Evolutionary conservation across 352 stramenopile species (phyloP), one percentile per base, ranked within the genome.

Genomic region (Phytopythium vexans): DNA sequence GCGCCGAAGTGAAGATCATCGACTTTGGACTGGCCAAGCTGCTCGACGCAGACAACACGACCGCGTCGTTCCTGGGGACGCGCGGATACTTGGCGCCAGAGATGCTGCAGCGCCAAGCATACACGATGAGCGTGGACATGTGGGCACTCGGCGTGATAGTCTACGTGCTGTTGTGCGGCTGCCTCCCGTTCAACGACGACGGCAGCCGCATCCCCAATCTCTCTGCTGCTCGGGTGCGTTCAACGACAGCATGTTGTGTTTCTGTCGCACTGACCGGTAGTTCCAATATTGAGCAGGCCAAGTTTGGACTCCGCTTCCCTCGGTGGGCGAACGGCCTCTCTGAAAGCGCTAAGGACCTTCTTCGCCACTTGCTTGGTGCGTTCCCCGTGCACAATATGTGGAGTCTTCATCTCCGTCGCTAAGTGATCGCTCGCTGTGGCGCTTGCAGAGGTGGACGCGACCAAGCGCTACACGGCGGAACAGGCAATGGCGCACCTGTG

Each of bases 81-180:
- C 60, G 78, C 65, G 97, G 97, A 9, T 99, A 99, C 64, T 72
- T 99, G 0, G 96, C 97, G 0, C 97, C 97, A 5, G 97, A 99
- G 64, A 99, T 99, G 95, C 78, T 99, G 42, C 95, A 98, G 68
- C 89, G 97, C 2, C 77, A 98, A 65, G 86, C 95, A 40, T 99
- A 99, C 70, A 98, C 87, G 32, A 97, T 98, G 66, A 90, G 86
- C 1, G 95, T 99, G 10, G 97, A 99, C 69, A 97, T 97, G 58
- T 99, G 96, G 96, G 96, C 96, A 4, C 75, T 99, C 5, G 97
- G 97, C 14, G 87, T 99, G n/a, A 99, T 99, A 58, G 92, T 98
- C 31, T 99, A 98, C 72, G 88, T 99, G 6, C 71, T 99, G 15
- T 73, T 99, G 6, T 99, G 96, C 54, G 97, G 97, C 5, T 99